Conservation (phyloP, 257 asterid genomes). For the Lycium ferocissimum region DNA sequence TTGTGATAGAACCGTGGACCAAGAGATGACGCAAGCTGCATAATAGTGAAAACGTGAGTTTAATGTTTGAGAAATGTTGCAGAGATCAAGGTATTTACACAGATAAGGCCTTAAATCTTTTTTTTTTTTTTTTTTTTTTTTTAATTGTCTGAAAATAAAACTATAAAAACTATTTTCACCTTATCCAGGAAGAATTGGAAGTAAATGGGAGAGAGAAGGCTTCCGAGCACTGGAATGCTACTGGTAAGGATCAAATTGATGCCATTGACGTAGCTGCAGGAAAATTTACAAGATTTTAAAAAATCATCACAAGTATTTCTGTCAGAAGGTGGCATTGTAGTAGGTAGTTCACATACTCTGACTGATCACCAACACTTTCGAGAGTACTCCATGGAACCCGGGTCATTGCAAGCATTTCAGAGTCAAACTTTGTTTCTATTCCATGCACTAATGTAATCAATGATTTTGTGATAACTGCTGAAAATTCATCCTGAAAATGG, state of each 20-base stretch:
- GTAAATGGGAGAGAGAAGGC: constrained; percentile 89
- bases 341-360: constrained; percentile 67
- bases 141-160: no score
- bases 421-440: constrained; percentile 91
- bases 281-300: constrained; percentile 42
- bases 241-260: constrained; percentile 78
- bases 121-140: not conserved
- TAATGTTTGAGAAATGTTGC: constrained; percentile 24
- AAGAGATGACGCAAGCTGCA: constrained; percentile 97
- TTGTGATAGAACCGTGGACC: constrained; percentile 93
- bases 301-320: not conserved
- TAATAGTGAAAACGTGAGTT: constrained; percentile 17
- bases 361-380: constrained; percentile 99
- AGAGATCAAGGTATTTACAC: constrained; percentile 9
- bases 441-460: constrained; percentile 92
- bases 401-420: constrained; percentile 97
- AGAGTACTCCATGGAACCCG: constrained; percentile 98
- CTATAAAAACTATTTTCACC: constrained; percentile 37
- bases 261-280: constrained; percentile 90
- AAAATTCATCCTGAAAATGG: constrained; percentile 89
- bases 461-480: constrained; percentile 93
- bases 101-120: not conserved
- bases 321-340: constrained; percentile 24
- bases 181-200: constrained; percentile 97
- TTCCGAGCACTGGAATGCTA: constrained; percentile 96